Percentiles rank a stretch among this genome's conserved stretches.
phyloP scores from a whole-genome alignment of 805 yeast species.

The Isabelozyma rhagii region DNA sequence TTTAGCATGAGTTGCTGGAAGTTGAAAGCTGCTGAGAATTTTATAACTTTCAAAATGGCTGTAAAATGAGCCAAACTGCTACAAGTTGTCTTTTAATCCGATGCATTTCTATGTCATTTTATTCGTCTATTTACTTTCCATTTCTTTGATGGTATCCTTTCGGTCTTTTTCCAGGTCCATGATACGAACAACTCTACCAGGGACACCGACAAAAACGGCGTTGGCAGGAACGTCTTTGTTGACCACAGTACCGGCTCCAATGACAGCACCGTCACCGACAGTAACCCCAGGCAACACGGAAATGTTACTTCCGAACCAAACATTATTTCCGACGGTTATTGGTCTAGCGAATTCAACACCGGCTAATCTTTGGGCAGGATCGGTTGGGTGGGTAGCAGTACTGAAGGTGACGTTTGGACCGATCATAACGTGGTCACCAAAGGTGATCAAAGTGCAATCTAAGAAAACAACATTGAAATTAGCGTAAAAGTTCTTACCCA shows the following conservation, averaged over 20 bases:
- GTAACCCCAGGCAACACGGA: slow-evolving; percentile 62
- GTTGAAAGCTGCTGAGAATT: too few relatives aligned
- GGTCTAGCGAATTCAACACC: slow-evolving; percentile 56
- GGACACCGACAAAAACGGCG: slow-evolving; percentile 61
- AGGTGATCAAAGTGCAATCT: slow-evolving; percentile 57
- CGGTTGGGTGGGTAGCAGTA: slow-evolving; percentile 65
- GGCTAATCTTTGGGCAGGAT: slow-evolving; percentile 38
- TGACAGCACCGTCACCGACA: slow-evolving; percentile 57
- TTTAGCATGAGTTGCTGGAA: too few relatives aligned
- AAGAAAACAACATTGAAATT: slow-evolving; percentile 56
- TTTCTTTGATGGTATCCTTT: slow-evolving; percentile 4
- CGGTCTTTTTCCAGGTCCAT: slow-evolving; percentile 17
- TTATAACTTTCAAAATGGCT: not conserved
- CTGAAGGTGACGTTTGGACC: slow-evolving; percentile 63
- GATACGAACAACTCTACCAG: slow-evolving; percentile 46
- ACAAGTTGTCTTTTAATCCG: too few relatives aligned
- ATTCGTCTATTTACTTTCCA: not conserved
- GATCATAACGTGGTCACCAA: slow-evolving; percentile 57
- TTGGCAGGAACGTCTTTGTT: slow-evolving; percentile 52
- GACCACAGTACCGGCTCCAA: slow-evolving; percentile 71
- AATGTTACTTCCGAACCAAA: slow-evolving; percentile 63
- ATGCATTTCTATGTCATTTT: too few relatives aligned
- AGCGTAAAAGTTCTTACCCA: slow-evolving; percentile 59
- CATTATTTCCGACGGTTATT: slow-evolving; percentile 58
- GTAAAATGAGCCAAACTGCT: too few relatives aligned